Conservation (phyloP, 208 protist species). For the Trichomonas gallinae region DNA sequence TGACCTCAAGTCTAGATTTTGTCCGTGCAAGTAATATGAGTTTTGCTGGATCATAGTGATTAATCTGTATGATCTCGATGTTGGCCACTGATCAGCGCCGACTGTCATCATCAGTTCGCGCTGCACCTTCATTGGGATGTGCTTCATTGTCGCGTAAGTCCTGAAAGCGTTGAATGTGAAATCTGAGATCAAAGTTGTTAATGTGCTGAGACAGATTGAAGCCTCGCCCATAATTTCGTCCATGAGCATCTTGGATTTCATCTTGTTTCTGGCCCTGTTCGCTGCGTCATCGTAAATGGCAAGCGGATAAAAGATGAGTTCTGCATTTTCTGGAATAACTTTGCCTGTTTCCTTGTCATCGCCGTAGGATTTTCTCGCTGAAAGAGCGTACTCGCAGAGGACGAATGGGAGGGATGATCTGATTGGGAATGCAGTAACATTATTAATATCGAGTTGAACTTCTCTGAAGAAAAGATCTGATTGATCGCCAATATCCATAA, state of each 20-base stretch:
- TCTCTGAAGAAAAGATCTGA: neutral
- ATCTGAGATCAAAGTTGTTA: neutral
- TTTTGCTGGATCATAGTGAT: neutral
- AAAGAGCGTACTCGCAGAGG: neutral
- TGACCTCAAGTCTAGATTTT: neutral
- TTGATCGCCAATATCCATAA: neutral
- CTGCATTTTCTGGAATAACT: neutral
- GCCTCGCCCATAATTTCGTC: neutral
- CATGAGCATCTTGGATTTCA: neutral
- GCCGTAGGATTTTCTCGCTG: no score
- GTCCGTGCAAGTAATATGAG: neutral
- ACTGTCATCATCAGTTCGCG: neutral
- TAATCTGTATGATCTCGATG: neutral
- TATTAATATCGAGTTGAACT: neutral
- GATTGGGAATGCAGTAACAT: neutral
- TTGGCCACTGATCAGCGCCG: neutral
- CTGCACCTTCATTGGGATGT: neutral
- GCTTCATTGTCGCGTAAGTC: neutral
- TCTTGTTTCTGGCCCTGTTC: neutral
- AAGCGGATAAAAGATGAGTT: conserved; percentile 5
- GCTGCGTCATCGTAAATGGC: conserved; percentile 1
- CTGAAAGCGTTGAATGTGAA: neutral
- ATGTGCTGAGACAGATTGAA: neutral
- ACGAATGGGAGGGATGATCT: neutral
- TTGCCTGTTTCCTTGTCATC: neutral